Evolutionary conservation across 1,139 yeast genomes (phyloP).

Genomic region (Blastobotrys arbuscula): DNA sequence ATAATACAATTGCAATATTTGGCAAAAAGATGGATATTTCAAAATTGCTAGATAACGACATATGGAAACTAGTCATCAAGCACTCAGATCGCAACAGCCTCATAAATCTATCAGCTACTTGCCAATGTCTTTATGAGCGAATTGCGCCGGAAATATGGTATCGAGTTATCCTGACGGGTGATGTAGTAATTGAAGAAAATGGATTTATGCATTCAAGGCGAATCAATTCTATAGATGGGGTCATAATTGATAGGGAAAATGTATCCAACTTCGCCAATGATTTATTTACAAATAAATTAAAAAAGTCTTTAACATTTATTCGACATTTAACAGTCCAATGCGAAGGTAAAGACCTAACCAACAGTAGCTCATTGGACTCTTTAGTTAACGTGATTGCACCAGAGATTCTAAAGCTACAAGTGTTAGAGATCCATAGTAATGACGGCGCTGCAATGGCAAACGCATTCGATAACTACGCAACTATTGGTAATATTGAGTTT

Average conservation of each 20-base stretch:
- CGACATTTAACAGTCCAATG: background rate
- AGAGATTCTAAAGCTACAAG: background rate
- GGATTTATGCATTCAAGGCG: background rate
- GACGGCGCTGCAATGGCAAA: background rate
- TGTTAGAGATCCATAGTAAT: conserved; percentile 1
- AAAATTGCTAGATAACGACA: background rate
- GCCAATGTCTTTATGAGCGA: background rate
- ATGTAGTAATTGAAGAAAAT: background rate
- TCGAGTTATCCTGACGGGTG: background rate
- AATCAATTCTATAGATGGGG: background rate
- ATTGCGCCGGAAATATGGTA: background rate
- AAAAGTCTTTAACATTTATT: background rate
- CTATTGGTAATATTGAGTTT: conserved; percentile 1
- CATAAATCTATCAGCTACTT: background rate
- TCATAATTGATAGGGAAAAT: background rate
- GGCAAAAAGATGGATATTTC: background rate
- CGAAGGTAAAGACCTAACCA: background rate
- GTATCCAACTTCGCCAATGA: conserved; percentile 1
- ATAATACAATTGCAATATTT: background rate
- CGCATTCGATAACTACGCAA: background rate
- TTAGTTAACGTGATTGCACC: conserved; percentile 1
- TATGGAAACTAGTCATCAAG: background rate
- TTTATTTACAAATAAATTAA: background rate
- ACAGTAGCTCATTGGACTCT: background rate
- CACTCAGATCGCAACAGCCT: background rate